Base-by-base conservation (phyloP, 140 eudicot species). In the Erigeron philadelphicus region DNA sequence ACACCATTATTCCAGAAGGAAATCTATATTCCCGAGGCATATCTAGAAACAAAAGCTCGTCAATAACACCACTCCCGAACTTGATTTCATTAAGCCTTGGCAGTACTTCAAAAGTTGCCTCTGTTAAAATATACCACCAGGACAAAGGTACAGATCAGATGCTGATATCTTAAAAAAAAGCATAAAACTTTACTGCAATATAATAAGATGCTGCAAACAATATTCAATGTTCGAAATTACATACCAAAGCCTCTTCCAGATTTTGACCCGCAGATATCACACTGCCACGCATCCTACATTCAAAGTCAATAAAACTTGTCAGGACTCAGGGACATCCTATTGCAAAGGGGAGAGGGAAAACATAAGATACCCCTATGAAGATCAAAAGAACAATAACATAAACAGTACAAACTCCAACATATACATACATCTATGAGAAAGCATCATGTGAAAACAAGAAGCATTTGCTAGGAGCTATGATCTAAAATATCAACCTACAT, bases 221-320 rank as follows among this genome's bases (percentile, higher is more conserved):
- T 23, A 62, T 7, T 25, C 38, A 12, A 45, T 21, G 17, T 18
- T 53, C 5, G 18, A 18, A 65, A 49, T 58, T 31, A 68, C 98
- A 76, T 77, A 93, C 98, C 98, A 58, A 88, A 93, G 25, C 98
- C 98, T 76, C 95, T 80, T 76, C 98, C 98, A 68, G 98, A 92
- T 85, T 88, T 87, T 47, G 96, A 85, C 61, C 99, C 97, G 82
- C 99, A 93, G 62, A 93, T 85, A 56, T 89, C 95, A 84, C 99
- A 93, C 73, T 93, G 97, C 99, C 99, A 93, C 38, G 95, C 95
- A 82, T 89, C 97, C 99, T 93, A 23, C 31, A 73, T 4, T 19
- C 15, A 9, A 63, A 63, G 41, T 45, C 67, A 61, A 54, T 41
- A 53, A 12, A 54, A 53, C 16, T n/a, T 2, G 48, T 11, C 18